Conservation (phyloP, 345 rosid genomes). For the Populus pruinosa region DNA sequence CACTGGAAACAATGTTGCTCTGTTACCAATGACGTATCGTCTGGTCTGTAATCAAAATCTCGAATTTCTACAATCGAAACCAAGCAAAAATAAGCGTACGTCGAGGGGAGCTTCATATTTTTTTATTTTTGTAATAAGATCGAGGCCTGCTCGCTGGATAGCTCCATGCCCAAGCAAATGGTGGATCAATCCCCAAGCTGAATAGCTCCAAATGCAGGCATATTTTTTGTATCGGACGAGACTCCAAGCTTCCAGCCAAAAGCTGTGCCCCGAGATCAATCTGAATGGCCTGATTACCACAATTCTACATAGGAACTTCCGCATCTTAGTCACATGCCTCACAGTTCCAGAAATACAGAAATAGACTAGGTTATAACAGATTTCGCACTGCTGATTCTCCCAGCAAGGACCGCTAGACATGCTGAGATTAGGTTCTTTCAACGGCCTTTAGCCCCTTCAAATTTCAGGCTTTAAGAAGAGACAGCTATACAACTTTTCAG, state of each 20-base stretch:
- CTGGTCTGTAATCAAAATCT: not conserved
- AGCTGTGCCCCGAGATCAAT: not conserved
- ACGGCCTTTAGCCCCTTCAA: not conserved
- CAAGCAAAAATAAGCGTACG: not conserved
- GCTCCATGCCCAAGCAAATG: no score
- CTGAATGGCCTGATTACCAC: not conserved
- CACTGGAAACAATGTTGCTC: not conserved
- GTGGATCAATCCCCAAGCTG: not conserved
- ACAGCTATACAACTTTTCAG: not conserved
- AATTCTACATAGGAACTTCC: not conserved
- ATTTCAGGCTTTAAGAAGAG: not conserved
- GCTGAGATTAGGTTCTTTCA: not conserved
- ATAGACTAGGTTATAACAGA: not conserved
- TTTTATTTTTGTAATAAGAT: not conserved
- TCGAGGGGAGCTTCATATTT: not conserved
- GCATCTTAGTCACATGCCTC: not conserved
- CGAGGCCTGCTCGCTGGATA: not conserved
- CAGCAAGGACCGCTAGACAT: not conserved
- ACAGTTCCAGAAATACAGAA: not conserved
- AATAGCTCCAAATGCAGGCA: not conserved
- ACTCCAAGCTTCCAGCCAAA: not conserved
- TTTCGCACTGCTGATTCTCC: not conserved
- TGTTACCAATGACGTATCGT: not conserved
- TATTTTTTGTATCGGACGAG: not conserved
- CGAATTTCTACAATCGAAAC: not conserved